Evolutionary conservation across 306 rosid species (phyloP).

Genomic region (Cicer judaicum): DNA sequence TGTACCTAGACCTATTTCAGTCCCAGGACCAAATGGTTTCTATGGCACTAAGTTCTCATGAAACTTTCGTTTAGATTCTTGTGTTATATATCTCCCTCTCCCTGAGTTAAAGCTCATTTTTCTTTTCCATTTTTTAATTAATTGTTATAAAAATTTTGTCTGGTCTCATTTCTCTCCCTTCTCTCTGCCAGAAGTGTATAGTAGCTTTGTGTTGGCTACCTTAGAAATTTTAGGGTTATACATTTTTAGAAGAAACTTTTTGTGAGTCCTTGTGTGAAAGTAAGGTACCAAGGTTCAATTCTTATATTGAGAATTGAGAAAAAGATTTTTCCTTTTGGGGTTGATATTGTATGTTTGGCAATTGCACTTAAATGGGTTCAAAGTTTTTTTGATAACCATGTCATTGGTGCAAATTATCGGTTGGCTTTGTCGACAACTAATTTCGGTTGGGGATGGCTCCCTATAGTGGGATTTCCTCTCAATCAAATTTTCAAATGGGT

Average conservation of each 20-base stretch:
- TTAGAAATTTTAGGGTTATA: slow-evolving; percentile 37
- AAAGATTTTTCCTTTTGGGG: slow-evolving; percentile 33
- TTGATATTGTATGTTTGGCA: slow-evolving; percentile 35
- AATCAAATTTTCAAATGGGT: slow-evolving; percentile 4
- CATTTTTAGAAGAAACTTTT: slow-evolving; percentile 34
- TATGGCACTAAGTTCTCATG: slow-evolving; percentile 54
- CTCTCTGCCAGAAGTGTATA: slow-evolving; percentile 44
- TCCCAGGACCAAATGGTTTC: slow-evolving; percentile 64
- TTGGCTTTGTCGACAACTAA: no score
- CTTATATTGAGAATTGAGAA: slow-evolving; percentile 8
- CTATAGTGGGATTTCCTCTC: no score
- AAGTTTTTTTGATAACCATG: no score
- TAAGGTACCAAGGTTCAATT: slow-evolving; percentile 42
- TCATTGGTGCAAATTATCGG: no score
- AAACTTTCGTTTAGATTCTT: slow-evolving; percentile 34
- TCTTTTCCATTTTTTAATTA: background rate
- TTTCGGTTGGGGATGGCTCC: no score
- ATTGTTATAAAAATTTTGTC: slow-evolving; percentile 47
- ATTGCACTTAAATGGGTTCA: slow-evolving; percentile 11
- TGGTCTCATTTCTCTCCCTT: slow-evolving; percentile 24
- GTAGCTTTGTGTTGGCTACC: slow-evolving; percentile 30
- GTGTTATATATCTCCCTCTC: slow-evolving; percentile 28
- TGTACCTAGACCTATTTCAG: slow-evolving; percentile 55
- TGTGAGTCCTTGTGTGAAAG: slow-evolving; percentile 26
- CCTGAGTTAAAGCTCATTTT: slow-evolving; percentile 15